Evolutionary conservation across 2,329 filamentous ascomycete genomes (phyloP), one percentile per base, ranked within the genome.

Genomic region (Diaporthe sp.): DNA sequence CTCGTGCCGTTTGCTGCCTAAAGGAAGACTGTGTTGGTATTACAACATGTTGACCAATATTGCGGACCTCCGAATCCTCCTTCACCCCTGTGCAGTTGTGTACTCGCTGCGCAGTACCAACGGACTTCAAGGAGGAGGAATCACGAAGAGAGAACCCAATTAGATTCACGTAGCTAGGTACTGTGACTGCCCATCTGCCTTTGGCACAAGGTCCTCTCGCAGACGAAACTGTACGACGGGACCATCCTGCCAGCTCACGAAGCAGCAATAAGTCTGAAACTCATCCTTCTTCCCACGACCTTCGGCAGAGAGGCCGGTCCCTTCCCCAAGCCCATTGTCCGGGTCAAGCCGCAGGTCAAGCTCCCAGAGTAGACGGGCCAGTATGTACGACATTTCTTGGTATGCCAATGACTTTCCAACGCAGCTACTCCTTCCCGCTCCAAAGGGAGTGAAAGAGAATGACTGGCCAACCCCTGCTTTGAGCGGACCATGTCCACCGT

Each of bases 201-300:
- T 20, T 44, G 15, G 15, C 42, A 44, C 42, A 44, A 44, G 42
- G 17, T 44, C 42, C 42, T 44, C 42, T 8, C 42, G 42, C 42
- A 44, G 42, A 44, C 42, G 42, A 44, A 53, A 53, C 51, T 53
- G 51, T 28, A 53, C n/a, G n/a, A 53, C 25, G 25, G 51, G 51
- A 15, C 51, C 51, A 7, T 53, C 25, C 28, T 68, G 63, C 42
- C 42, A 37, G 49, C 63, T 68, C 20, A 51, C 44, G 20, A 68
- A 68, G 15, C 63, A 34, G n/a, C 42, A 51, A 17, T 20, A 68
- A 13, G 42, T 37, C n/a, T 68, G 63, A 34, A 68, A 68, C 42
- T 68, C 63, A 34, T 68, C 63, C 13, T 68, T 68, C 42, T 22
- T 53, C 63, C 22, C 63, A 5, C 63, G 28, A 12, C 63, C 63